Evolutionary conservation across 2,329 filamentous ascomycete species (phyloP).

Genomic region (Penicillium italicum): DNA sequence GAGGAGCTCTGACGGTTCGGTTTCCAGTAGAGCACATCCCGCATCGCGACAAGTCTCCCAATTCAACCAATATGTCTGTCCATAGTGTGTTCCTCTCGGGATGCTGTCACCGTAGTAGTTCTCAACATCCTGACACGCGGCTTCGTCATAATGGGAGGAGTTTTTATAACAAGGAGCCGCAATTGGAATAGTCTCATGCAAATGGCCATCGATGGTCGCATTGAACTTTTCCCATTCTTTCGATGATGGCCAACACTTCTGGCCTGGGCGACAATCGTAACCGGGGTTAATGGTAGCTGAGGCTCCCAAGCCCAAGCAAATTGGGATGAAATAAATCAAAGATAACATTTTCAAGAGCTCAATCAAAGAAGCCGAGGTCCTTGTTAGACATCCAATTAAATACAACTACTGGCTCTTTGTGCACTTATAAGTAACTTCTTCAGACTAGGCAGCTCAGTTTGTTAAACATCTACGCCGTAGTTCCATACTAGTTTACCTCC

Average conservation of each 20-base stretch:
- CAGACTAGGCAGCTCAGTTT: background rate
- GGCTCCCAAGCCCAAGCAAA: background rate
- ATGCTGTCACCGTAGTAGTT: background rate
- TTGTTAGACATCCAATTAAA: background rate
- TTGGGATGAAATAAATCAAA: background rate
- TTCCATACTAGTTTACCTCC: too few species aligned
- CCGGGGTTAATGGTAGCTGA: background rate
- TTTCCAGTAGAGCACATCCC: background rate
- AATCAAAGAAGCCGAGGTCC: background rate
- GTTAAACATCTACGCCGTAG: background rate
- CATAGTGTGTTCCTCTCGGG: background rate
- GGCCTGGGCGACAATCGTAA: slow-evolving; percentile 1
- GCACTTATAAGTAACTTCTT: background rate
- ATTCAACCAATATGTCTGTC: slow-evolving; percentile 3
- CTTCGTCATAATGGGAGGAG: background rate
- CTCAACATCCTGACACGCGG: background rate
- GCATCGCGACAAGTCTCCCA: slow-evolving; percentile 5
- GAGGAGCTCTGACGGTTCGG: background rate
- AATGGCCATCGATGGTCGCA: slow-evolving; percentile 1
- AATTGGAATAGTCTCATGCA: slow-evolving; percentile 5
- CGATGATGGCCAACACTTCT: slow-evolving; percentile 2
- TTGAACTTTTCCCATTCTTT: slow-evolving; percentile 10
- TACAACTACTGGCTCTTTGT: background rate
- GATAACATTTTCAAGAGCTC: background rate
- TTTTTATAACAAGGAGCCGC: slow-evolving; percentile 9